Base-by-base conservation (phyloP, 148 eudicot species). In the Pharnaceum exiguum region DNA sequence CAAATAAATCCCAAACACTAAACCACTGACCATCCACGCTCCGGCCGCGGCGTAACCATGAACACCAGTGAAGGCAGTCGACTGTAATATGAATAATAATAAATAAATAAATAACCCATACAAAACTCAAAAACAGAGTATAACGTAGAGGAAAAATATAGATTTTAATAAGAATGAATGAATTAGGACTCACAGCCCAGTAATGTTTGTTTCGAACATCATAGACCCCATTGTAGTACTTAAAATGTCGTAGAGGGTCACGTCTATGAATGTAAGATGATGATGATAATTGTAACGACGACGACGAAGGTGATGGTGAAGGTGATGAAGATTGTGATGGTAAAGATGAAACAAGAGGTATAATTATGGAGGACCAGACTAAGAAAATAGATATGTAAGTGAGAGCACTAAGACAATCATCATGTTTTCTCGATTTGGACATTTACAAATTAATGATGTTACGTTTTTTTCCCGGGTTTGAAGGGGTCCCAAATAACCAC, bases 11-110 rank as follows among this genome's bases (percentile, higher is more conserved):
- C 78, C 82, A 51, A 55, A 70, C 30, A 75, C 87, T 27, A 86
- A 48, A 19, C 95, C 95, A 54, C 78, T 77, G 0, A 84, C 16
- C 55, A 84, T 30, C 85, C 77, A 81, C 29, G 71, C 66, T 48
- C 78, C 87, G 2, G 83, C 85, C 46, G 77, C 44, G 0, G 82
- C 83, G 25, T 77, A 87, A 17, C 95, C 95, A 71, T 87, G 85
- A 38, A 87, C 35, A 29, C 95, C 95, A 7, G 90, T 84, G 54
- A 75, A 87, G 25, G 77, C 82, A 11, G 83, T 78, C 16, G 95
- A 84, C 95, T 87, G 69, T 17, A 72, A 62, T 24, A 63, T 26
- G 3, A 17, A 29, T 15, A 26, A n/a, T 15, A 25, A 39, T 10
- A 27, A 59, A 56, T 6, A 17, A 47, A 1, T 7, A 13, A 11